These are phyloP conservation scores for Trichothecium roseum DNA, from an alignment of 2,329 filamentous ascomycete species.

Conservation along the genomic window DNA sequence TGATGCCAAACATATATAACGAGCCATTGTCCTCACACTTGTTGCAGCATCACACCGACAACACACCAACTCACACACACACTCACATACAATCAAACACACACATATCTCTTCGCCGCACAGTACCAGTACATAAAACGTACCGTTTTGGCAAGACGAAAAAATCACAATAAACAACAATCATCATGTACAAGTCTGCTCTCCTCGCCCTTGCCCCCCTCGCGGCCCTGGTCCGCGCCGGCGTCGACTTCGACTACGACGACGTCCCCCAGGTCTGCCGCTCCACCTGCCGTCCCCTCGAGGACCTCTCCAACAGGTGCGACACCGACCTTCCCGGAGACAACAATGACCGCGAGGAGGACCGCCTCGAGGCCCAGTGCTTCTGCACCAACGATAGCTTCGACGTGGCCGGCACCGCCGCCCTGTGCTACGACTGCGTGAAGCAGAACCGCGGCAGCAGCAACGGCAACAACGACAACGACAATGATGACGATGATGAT, in stretches of 20 bases:
- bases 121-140: too few species aligned
- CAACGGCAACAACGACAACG: conserved; percentile 7
- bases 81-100: background rate
- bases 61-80: background rate
- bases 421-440: conserved; percentile 27
- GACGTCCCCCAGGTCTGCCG: conserved; percentile 23
- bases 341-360: conserved; percentile 20
- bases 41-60: conserved; percentile 1
- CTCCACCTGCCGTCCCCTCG: conserved; percentile 25
- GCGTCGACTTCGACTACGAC: conserved; percentile 20
- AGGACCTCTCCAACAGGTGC: conserved; percentile 22
- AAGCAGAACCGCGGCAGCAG: conserved; percentile 15
- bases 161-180: too few species aligned
- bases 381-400: conserved; percentile 30
- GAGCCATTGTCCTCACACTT: background rate
- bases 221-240: conserved; percentile 17
- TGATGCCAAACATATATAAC: too few species aligned
- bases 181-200: conserved; percentile 17
- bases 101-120: background rate
- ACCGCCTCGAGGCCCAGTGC: conserved; percentile 26
- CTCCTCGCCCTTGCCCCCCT: conserved; percentile 18
- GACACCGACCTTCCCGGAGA: conserved; percentile 17
- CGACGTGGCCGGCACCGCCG: conserved; percentile 23
- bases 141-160: too few species aligned
- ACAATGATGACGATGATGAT: conserved; percentile 11